Percentiles rank a stretch among this genome's conserved stretches.
phyloP scores from a whole-genome alignment of 2,329 filamentous ascomycete species.

The Cladosporium sp. region DNA sequence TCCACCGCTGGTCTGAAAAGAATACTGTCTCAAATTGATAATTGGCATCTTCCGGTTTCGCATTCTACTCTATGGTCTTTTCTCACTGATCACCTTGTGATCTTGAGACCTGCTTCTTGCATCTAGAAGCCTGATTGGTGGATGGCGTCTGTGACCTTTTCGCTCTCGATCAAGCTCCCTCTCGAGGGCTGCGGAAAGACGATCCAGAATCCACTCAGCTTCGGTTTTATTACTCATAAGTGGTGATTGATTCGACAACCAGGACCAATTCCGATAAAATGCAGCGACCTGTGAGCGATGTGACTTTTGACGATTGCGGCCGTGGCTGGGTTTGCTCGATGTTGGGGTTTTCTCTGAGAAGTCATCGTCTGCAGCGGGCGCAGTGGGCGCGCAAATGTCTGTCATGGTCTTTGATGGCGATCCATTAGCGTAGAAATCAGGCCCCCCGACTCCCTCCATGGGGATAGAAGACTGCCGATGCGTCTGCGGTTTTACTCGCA shows the following conservation, averaged over 20 bases:
- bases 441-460: neutral
- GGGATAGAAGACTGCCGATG: neutral
- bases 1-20: too few relatives aligned
- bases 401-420: too few relatives aligned
- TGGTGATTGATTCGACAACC: conserved; percentile 64
- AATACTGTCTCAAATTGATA: too few relatives aligned
- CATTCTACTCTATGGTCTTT: too few relatives aligned
- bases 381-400: too few relatives aligned
- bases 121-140: conserved; percentile 27
- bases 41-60: too few relatives aligned
- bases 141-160: conserved; percentile 22
- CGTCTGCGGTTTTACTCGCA: neutral
- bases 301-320: conserved; percentile 5
- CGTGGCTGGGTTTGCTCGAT: neutral
- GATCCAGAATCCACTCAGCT: conserved; percentile 66
- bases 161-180: conserved; percentile 38
- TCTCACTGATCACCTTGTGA: too few relatives aligned
- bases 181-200: conserved; percentile 53
- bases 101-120: neutral
- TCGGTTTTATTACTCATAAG: conserved; percentile 64
- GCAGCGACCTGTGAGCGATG: too few relatives aligned
- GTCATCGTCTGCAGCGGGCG: neutral
- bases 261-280: conserved; percentile 54
- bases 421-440: too few relatives aligned
- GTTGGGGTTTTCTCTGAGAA: neutral